phyloP scores from a whole-genome alignment of 169 alveolate species.

The Eimeria necatrix region DNA sequence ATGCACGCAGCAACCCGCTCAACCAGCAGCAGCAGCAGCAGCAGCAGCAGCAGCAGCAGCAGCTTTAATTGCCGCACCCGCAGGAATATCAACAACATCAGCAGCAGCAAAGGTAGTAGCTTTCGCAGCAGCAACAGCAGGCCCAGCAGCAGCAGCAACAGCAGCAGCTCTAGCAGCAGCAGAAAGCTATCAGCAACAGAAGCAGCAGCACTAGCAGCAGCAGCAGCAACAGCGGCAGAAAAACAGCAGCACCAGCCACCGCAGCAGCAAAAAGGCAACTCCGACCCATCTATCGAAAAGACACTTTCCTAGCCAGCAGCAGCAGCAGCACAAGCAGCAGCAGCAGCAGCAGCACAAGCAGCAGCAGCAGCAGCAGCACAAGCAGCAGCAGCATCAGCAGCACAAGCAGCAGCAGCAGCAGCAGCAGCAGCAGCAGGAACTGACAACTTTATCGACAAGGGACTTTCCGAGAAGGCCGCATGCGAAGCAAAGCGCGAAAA shows the following conservation, averaged over 20 bases:
- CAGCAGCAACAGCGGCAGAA: neutral
- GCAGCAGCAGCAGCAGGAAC: neutral
- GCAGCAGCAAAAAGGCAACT: neutral
- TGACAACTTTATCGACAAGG: constrained; percentile 54
- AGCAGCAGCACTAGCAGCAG: neutral
- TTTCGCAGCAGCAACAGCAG: neutral
- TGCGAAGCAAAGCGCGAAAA: constrained; percentile 69
- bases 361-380: neutral
- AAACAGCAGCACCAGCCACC: neutral
- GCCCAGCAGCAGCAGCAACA: neutral
- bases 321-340: neutral
- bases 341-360: neutral
- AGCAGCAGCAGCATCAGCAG: neutral
- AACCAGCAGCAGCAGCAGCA: neutral
- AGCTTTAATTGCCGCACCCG: neutral
- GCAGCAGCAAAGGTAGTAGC: neutral
- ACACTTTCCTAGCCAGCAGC: neutral
- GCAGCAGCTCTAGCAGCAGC: neutral
- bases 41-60: neutral
- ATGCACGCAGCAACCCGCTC: too few species aligned
- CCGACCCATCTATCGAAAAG: too few species aligned
- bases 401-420: neutral
- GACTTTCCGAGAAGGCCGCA: constrained; percentile 78
- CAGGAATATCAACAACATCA: neutral
- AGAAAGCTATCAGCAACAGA: neutral